These are phyloP conservation scores for Flaveria trinervia DNA, from an alignment of 129 eudicot species.

Conservation along the genomic window DNA sequence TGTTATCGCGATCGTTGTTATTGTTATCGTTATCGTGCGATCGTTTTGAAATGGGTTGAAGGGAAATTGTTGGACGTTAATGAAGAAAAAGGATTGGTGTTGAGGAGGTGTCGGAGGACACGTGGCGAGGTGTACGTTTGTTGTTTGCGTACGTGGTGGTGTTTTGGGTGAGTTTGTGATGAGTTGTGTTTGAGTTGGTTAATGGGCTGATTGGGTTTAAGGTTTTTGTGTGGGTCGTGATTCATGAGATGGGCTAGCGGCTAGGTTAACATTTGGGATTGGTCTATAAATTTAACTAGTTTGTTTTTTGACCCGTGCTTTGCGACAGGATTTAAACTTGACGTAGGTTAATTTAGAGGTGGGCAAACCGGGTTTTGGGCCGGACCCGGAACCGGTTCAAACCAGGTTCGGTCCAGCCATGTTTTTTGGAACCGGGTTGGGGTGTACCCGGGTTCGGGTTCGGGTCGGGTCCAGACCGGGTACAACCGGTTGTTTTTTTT, in stretches of 20 bases:
- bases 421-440: too few relatives aligned
- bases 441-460: too few relatives aligned
- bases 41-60: neutral
- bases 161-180: neutral
- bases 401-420: too few relatives aligned
- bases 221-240: neutral
- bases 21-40: neutral
- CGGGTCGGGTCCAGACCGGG: too few relatives aligned
- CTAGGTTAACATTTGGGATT: too few relatives aligned
- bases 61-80: neutral
- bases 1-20: neutral
- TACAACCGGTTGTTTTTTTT: too few relatives aligned
- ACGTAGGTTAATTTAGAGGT: too few relatives aligned
- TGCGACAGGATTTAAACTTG: too few relatives aligned
- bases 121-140: conserved; percentile 12
- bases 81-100: conserved; percentile 7
- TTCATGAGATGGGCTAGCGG: neutral
- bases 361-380: too few relatives aligned
- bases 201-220: neutral
- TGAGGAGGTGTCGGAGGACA: conserved; percentile 27
- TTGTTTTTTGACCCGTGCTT: too few relatives aligned
- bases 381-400: too few relatives aligned
- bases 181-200: neutral
- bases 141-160: conserved; percentile 27
- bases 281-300: too few relatives aligned